These are phyloP conservation scores for Vaccinium macrocarpon DNA, from an alignment of 148 eudicot species.

Conservation along the genomic window DNA sequence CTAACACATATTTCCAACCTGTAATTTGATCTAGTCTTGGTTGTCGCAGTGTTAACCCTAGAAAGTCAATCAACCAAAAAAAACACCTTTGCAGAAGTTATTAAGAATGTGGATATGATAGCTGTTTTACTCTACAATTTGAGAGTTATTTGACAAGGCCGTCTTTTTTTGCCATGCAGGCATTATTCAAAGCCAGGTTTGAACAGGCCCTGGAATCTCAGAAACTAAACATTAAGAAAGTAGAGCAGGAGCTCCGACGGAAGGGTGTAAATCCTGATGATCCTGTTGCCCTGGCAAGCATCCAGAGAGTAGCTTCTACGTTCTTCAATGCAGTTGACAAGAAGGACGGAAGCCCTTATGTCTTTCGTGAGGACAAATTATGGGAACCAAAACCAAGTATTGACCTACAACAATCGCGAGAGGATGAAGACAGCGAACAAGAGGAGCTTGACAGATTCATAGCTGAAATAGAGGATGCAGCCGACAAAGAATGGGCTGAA, in stretches of 20 bases:
- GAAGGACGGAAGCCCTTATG: constrained; percentile 92
- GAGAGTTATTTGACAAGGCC: neutral
- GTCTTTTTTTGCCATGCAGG: constrained; percentile 46
- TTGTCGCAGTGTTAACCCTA: neutral
- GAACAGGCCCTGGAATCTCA: constrained; percentile 99
- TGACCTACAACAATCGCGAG: constrained; percentile 27
- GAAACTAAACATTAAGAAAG: constrained; percentile 87
- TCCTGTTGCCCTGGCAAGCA: constrained; percentile 95
- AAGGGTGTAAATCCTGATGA: constrained; percentile 96
- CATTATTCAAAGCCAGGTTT: constrained; percentile 95
- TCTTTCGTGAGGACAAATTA: constrained; percentile 56
- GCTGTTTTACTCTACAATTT: neutral
- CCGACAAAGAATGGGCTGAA: constrained; percentile 79
- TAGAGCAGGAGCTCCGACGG: constrained; percentile 81
- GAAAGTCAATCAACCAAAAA: neutral
- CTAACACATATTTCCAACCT: neutral
- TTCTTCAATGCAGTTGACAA: constrained; percentile 92
- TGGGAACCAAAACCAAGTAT: constrained; percentile 22
- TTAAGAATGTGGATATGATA: neutral
- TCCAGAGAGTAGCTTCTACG: constrained; percentile 90
- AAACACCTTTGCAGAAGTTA: neutral
- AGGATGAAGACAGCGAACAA: constrained; percentile 81
- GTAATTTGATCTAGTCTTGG: neutral
- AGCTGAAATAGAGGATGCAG: constrained; percentile 95
- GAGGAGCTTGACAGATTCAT: constrained; percentile 96